Percentiles rank a stretch among this genome's conserved stretches.
Evolutionary conservation across 306 rosid species (phyloP).

Genomic region (Prosopis cineraria): DNA sequence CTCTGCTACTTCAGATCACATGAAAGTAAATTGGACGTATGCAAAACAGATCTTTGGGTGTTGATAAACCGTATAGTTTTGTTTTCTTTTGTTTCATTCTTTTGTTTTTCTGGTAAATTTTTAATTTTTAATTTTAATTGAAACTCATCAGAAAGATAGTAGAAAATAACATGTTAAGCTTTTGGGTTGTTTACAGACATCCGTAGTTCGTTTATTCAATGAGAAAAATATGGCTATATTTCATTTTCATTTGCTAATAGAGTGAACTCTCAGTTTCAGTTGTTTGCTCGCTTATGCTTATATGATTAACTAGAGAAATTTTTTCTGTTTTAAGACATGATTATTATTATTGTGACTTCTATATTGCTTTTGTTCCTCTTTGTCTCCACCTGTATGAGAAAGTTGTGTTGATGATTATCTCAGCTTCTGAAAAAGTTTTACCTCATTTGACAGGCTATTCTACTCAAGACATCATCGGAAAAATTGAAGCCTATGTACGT

Average conservation of each 20-base stretch:
- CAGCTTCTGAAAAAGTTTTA: conserved; percentile 16
- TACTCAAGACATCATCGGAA: conserved; percentile 62
- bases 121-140: not conserved
- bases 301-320: not conserved
- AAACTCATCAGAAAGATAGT: not conserved
- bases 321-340: conserved; percentile 7
- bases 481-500: conserved; percentile 56
- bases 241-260: not conserved
- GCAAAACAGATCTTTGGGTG: not conserved
- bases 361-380: not conserved
- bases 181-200: conserved; percentile 4
- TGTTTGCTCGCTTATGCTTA: conserved; percentile 7
- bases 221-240: not conserved
- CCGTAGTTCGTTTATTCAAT: not conserved
- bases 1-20: not conserved
- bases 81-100: too few relatives aligned
- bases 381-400: not conserved
- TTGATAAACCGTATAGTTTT: too few relatives aligned
- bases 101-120: too few relatives aligned
- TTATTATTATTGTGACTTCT: not conserved
- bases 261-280: not conserved
- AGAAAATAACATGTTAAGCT: not conserved
- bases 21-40: not conserved
- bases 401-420: conserved; percentile 27
- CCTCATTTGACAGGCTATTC: conserved; percentile 55